phyloP scores from a whole-genome alignment of 139 green algal genomes.

The Haematococcus lacustris region DNA sequence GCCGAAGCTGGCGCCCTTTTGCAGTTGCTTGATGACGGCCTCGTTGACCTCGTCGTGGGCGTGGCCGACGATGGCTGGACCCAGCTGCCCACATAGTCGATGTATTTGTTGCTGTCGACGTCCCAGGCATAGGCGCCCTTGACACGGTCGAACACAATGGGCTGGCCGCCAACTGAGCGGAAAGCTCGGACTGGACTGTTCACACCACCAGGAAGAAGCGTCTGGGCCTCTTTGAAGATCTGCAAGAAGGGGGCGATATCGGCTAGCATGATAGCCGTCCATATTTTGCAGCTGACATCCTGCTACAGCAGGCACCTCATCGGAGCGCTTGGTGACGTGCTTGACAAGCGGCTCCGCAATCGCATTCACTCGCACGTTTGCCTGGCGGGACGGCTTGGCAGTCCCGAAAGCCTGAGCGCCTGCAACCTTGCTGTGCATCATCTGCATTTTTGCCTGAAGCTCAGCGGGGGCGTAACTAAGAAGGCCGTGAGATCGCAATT shows the following conservation, averaged over 20 bases:
- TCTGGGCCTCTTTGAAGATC: conserved; percentile 89
- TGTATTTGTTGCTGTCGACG: conserved; percentile 87
- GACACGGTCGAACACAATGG: conserved; percentile 95
- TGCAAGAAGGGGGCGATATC: neutral
- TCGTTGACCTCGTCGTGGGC: conserved; percentile 93
- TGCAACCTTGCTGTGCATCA: neutral
- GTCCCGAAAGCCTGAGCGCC: neutral
- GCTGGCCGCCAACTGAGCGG: conserved; percentile 90
- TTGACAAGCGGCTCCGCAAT: neutral
- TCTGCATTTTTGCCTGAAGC: neutral
- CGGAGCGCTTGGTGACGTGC: neutral
- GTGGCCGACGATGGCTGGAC: conserved; percentile 91
- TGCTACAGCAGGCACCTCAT: neutral
- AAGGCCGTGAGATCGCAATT: no score
- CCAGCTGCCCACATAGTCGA: conserved; percentile 98
- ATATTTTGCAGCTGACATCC: neutral
- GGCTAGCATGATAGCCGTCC: neutral
- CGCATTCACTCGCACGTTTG: neutral
- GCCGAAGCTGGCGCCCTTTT: conserved; percentile 97
- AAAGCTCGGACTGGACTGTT: conserved; percentile 97
- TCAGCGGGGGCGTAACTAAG: no score
- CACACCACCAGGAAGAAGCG: conserved; percentile 92
- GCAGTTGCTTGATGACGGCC: conserved; percentile 79
- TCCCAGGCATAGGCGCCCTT: conserved; percentile 93
- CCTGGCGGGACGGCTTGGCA: neutral